A percentile compares a stretch with the other conserved stretches of the same genome.
phyloP scores from a whole-genome alignment of 371 early-diverging fungal species.

The Mortierella sp. region DNA sequence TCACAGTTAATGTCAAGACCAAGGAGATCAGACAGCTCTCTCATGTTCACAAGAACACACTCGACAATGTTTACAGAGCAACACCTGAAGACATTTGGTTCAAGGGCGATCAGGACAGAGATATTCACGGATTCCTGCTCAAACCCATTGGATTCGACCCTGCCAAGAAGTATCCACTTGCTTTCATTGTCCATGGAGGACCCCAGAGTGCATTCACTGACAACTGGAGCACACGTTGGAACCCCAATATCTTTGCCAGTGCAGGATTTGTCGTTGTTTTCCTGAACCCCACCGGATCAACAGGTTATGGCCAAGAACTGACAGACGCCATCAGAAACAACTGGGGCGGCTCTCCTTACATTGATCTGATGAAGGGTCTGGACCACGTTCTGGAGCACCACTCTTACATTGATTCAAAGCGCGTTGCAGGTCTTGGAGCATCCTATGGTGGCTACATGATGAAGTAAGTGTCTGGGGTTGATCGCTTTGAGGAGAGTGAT shows the following conservation, averaged over 20 bases:
- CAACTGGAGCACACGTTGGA: constrained; percentile 73
- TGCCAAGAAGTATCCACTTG: constrained; percentile 76
- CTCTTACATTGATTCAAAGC: constrained; percentile 67
- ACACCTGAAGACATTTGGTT: constrained; percentile 74
- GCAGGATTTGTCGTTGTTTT: constrained; percentile 83
- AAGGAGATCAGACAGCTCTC: constrained; percentile 51
- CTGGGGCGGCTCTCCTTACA: constrained; percentile 84
- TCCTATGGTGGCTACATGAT: constrained; percentile 90
- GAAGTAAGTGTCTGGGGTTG: constrained; percentile 65
- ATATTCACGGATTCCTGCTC: constrained; percentile 79
- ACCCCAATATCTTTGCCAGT: constrained; percentile 80
- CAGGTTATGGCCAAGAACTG: constrained; percentile 84
- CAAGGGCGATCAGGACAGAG: constrained; percentile 68
- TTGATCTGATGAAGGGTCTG: constrained; percentile 80
- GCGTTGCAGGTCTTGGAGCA: constrained; percentile 80
- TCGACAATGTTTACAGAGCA: constrained; percentile 53
- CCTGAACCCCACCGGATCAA: constrained; percentile 85
- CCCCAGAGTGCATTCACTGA: constrained; percentile 82
- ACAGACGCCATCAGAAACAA: constrained; percentile 77
- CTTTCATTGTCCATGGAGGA: constrained; percentile 89
- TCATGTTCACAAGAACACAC: constrained; percentile 37
- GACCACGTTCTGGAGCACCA: constrained; percentile 71
- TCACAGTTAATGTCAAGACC: constrained; percentile 54
- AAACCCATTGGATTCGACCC: constrained; percentile 74
- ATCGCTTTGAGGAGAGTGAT: too few relatives aligned